These are phyloP conservation scores for Didymella sp. DNA, from an alignment of 2,329 filamentous ascomycete species.

Conservation along the genomic window DNA sequence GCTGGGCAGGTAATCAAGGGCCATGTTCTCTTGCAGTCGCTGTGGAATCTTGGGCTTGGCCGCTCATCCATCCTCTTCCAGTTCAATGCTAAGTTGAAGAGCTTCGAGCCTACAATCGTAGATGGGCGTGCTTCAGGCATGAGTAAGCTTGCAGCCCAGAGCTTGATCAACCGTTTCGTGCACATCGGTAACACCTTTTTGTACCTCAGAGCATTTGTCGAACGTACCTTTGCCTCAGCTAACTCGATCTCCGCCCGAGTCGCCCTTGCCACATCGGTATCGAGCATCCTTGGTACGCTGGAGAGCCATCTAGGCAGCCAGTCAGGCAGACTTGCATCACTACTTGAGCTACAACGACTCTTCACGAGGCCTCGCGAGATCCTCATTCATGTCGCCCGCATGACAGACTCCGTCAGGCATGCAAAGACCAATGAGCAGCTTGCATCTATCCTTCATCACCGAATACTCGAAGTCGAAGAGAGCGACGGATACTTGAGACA, in stretches of 20 bases:
- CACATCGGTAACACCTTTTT: slow-evolving; percentile 48
- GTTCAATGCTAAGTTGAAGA: slow-evolving; percentile 61
- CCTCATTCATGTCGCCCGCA: slow-evolving; percentile 59
- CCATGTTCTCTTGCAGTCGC: slow-evolving; percentile 55
- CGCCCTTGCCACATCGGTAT: slow-evolving; percentile 52
- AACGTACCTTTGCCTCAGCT: slow-evolving; percentile 45
- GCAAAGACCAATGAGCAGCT: slow-evolving; percentile 51
- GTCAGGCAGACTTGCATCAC: slow-evolving; percentile 36
- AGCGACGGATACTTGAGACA: slow-evolving; percentile 66
- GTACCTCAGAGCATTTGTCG: slow-evolving; percentile 47
- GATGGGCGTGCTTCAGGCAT: slow-evolving; percentile 59
- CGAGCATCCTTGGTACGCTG: slow-evolving; percentile 50
- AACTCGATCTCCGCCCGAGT: slow-evolving; percentile 50
- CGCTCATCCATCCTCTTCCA: slow-evolving; percentile 74
- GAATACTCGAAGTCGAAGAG: slow-evolving; percentile 63
- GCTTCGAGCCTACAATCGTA: slow-evolving; percentile 59
- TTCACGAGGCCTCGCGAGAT: slow-evolving; percentile 59
- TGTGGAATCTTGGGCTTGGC: slow-evolving; percentile 72
- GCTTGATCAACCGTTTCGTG: slow-evolving; percentile 58
- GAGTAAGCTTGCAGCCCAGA: slow-evolving; percentile 58
- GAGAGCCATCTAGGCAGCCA: slow-evolving; percentile 49
- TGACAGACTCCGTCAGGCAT: slow-evolving; percentile 57
- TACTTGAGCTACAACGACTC: slow-evolving; percentile 52
- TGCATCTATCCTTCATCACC: slow-evolving; percentile 47
- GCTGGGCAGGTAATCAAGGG: slow-evolving; percentile 50